Conservation (phyloP, 176 grass and related monocot species). For the Guadua angustifolia region DNA sequence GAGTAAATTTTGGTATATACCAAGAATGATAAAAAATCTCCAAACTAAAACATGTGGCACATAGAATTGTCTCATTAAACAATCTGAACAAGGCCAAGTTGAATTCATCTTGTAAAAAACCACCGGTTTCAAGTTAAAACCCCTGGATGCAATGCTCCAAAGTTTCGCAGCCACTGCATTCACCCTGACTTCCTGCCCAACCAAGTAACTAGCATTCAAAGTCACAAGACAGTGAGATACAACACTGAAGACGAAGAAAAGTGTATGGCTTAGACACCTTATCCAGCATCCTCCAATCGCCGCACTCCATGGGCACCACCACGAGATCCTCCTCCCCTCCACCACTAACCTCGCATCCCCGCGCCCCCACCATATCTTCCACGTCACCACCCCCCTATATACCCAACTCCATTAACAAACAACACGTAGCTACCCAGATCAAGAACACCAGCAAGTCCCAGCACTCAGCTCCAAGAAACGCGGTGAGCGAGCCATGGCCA, state of each 20-base stretch:
- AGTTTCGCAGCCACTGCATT: background rate
- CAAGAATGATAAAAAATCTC: too few relatives aligned
- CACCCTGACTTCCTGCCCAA: background rate
- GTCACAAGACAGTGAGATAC: background rate
- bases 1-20: too few relatives aligned
- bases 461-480: background rate
- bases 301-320: conserved; percentile 51
- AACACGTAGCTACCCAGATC: background rate
- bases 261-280: conserved; percentile 45
- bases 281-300: conserved; percentile 66
- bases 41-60: background rate
- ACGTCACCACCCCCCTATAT: conserved; percentile 48
- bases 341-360: conserved; percentile 46
- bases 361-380: conserved; percentile 43
- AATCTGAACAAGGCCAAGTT: background rate
- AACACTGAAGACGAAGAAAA: background rate
- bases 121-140: background rate
- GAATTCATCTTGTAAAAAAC: background rate
- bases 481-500: conserved; percentile 37
- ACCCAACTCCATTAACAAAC: conserved; percentile 20
- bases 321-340: conserved; percentile 20
- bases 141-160: background rate
- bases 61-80: background rate
- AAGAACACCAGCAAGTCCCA: background rate
- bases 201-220: background rate